Percentiles rank a stretch among this genome's conserved stretches.
Evolutionary conservation across 2,329 filamentous ascomycete genomes (phyloP).

Genomic region (Trichoderma hamatum): DNA sequence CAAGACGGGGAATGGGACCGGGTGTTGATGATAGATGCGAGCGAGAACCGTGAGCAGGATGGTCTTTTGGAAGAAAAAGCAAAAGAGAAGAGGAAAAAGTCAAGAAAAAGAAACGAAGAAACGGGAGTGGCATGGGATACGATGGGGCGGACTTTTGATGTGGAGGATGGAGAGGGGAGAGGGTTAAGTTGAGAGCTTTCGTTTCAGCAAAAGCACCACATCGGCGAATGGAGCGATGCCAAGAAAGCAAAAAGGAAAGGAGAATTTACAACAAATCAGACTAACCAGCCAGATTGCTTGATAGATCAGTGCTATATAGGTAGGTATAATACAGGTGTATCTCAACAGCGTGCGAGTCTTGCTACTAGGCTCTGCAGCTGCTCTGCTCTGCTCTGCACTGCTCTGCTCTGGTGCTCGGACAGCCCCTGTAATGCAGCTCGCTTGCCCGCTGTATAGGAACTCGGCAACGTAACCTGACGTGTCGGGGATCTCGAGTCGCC

Average conservation of each 20-base stretch:
- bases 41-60: background rate
- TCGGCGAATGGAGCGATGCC: background rate
- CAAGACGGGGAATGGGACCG: background rate
- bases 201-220: background rate
- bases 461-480: conserved; percentile 14
- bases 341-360: too few species aligned
- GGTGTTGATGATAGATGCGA: background rate
- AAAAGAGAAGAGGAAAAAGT: background rate
- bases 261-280: background rate
- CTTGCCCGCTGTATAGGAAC: background rate
- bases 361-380: too few species aligned
- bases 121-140: background rate
- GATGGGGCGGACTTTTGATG: background rate
- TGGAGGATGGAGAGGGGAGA: background rate
- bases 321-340: background rate
- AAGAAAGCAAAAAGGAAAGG: background rate
- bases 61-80: background rate
- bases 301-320: too few species aligned
- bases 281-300: background rate
- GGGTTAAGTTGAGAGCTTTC: background rate
- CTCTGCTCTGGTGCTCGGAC: background rate
- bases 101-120: background rate
- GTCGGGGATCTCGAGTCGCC: background rate
- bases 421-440: background rate
- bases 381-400: background rate